A percentile compares a stretch with the other conserved stretches of the same genome.
phyloP scores from a whole-genome alignment of 495 filamentous ascomycete genomes.

The Penicillium soppii region DNA sequence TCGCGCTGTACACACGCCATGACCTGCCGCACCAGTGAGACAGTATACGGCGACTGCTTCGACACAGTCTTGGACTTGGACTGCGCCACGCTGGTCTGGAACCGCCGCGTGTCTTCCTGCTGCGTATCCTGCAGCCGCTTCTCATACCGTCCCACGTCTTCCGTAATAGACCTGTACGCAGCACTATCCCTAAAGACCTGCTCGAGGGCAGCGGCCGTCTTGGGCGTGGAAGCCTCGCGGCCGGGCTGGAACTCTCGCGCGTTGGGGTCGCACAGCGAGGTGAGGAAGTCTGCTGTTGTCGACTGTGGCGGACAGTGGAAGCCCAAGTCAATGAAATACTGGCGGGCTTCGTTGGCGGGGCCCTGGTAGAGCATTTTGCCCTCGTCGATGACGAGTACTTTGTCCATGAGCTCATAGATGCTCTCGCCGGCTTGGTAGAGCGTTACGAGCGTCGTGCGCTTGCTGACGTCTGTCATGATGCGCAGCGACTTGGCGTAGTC shows the following conservation, averaged over 20 bases:
- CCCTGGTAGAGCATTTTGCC: conserved; percentile 67
- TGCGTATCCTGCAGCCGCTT: conserved; percentile 56
- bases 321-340: conserved; percentile 69
- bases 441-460: conserved; percentile 79
- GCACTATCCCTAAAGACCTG: conserved; percentile 54
- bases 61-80: conserved; percentile 64
- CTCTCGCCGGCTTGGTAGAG: conserved; percentile 82
- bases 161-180: conserved; percentile 51
- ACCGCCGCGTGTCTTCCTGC: conserved; percentile 63
- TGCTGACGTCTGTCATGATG: conserved; percentile 79
- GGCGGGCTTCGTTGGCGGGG: conserved; percentile 58
- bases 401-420: conserved; percentile 81
- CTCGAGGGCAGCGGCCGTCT: conserved; percentile 64
- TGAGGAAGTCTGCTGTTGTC: conserved; percentile 75
- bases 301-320: conserved; percentile 65
- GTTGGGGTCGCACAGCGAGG: conserved; percentile 72
- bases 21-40: conserved; percentile 67
- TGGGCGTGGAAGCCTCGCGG: conserved; percentile 60
- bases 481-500: conserved; percentile 77
- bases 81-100: conserved; percentile 67
- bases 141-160: conserved; percentile 62
- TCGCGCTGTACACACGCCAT: conserved; percentile 69
- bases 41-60: conserved; percentile 69
- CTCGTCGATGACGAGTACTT: conserved; percentile 66
- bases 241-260: conserved; percentile 65